phyloP scores from a whole-genome alignment of 2,329 filamentous ascomycete genomes.

The Colletotrichum chlorophyti region DNA sequence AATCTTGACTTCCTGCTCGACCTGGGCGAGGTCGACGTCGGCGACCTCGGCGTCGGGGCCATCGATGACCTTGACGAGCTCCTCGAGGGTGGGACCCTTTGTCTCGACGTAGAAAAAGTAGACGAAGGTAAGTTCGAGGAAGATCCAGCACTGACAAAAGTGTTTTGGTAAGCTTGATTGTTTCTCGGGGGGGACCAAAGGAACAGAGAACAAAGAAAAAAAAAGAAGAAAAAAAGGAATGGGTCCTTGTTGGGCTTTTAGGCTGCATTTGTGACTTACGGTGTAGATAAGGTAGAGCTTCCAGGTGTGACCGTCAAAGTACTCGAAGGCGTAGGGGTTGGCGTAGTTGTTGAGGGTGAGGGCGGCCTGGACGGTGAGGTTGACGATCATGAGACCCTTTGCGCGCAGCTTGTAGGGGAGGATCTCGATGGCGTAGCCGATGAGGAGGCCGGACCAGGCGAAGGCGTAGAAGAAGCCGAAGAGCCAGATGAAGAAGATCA shows the following conservation, averaged over 20 bases:
- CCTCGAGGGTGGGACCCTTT: constrained; percentile 68
- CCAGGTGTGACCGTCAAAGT: constrained; percentile 53
- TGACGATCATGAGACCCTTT: constrained; percentile 64
- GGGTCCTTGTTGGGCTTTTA: too few relatives aligned
- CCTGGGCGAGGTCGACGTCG: constrained; percentile 50
- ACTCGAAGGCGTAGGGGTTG: constrained; percentile 61
- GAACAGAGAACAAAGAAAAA: too few relatives aligned
- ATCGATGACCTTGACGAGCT: constrained; percentile 72
- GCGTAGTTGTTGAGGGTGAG: constrained; percentile 60
- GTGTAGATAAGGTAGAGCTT: constrained; percentile 65
- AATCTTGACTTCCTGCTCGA: constrained; percentile 48
- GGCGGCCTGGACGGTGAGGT: constrained; percentile 60
- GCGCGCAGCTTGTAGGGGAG: constrained; percentile 56
- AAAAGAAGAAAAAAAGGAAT: too few relatives aligned
- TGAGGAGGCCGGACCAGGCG: constrained; percentile 63
- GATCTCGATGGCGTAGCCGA: constrained; percentile 60
- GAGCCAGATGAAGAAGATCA: constrained; percentile 51
- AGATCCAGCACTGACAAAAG: constrained; percentile 52
- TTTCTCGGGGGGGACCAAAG: too few relatives aligned
- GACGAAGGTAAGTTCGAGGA: constrained; percentile 60
- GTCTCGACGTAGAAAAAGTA: constrained; percentile 68
- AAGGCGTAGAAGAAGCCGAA: constrained; percentile 56
- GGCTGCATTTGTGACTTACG: too few relatives aligned
- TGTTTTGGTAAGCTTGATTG: not conserved
- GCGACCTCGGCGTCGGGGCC: constrained; percentile 61